Evolutionary conservation across 139 green algal species (phyloP).

Genomic region (Chlorella sp.): DNA sequence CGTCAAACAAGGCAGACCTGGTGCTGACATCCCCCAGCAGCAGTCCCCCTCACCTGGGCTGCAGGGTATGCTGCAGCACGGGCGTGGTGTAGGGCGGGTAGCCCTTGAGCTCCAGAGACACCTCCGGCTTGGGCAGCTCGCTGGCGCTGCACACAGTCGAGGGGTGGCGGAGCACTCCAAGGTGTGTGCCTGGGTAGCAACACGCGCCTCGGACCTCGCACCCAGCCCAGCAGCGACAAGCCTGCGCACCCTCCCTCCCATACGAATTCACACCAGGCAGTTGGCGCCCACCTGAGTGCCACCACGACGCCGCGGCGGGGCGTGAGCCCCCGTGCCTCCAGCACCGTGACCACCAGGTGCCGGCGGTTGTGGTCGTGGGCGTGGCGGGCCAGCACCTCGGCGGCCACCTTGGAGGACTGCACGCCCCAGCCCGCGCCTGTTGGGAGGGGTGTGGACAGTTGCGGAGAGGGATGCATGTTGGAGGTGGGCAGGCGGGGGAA

Average conservation of each 20-base stretch:
- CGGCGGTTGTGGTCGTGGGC: conserved; percentile 47
- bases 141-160: conserved; percentile 23
- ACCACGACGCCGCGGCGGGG: conserved; percentile 61
- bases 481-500: not conserved
- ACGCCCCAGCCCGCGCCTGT: conserved; percentile 28
- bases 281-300: conserved; percentile 40
- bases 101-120: conserved; percentile 37
- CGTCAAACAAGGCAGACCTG: no score
- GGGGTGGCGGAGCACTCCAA: not conserved
- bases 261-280: not conserved
- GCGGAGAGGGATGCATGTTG: not conserved
- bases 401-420: conserved; percentile 42
- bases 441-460: no score
- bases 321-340: conserved; percentile 54
- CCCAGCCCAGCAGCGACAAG: not conserved
- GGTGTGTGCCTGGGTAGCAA: no score
- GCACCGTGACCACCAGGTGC: conserved; percentile 54
- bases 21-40: no score
- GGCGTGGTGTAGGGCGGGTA: conserved; percentile 21
- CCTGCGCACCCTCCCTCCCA: not conserved
- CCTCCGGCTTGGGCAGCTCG: conserved; percentile 60
- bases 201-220: no score
- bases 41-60: conserved; percentile 8
- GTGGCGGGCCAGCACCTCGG: conserved; percentile 49
- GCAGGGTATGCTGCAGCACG: conserved; percentile 46